These are phyloP conservation scores for Paramarasmius palmivorus DNA, from an alignment of 1,284 basidiomycete species.

Conservation along the genomic window DNA sequence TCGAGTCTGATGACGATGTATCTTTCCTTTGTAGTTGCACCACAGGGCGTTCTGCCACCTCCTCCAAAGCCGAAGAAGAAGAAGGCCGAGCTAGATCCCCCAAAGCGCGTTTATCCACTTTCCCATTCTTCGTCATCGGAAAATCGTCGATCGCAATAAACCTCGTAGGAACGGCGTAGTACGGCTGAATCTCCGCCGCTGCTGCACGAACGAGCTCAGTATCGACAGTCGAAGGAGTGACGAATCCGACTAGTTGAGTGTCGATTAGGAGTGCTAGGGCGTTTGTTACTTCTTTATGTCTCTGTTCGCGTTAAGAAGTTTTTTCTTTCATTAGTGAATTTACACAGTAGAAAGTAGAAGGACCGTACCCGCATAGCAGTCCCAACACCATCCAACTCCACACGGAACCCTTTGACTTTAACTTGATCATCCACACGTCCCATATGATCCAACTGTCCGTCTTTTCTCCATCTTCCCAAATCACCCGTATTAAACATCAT, in stretches of 20 bases:
- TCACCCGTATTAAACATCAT: conserved; percentile 41
- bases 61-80: too few relatives aligned
- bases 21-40: conserved; percentile 1
- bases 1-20: neutral
- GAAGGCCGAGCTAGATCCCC: conserved; percentile 25
- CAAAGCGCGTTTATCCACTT: conserved; percentile 34
- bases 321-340: too few relatives aligned
- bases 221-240: conserved; percentile 29
- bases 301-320: neutral
- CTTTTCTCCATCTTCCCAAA: conserved; percentile 33
- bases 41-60: neutral
- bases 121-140: conserved; percentile 34
- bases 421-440: conserved; percentile 37
- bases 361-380: conserved; percentile 30
- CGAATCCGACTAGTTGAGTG: conserved; percentile 33
- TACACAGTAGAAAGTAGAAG: too few relatives aligned
- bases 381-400: conserved; percentile 35
- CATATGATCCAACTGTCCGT: conserved; percentile 36
- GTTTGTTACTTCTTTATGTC: conserved; percentile 19
- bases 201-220: conserved; percentile 24
- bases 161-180: conserved; percentile 34
- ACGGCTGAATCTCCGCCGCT: conserved; percentile 31
- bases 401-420: conserved; percentile 36
- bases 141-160: conserved; percentile 31
- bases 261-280: conserved; percentile 32